phyloP scores from a whole-genome alignment of 768 basidiomycete genomes.

The Dentipellis sp. region DNA sequence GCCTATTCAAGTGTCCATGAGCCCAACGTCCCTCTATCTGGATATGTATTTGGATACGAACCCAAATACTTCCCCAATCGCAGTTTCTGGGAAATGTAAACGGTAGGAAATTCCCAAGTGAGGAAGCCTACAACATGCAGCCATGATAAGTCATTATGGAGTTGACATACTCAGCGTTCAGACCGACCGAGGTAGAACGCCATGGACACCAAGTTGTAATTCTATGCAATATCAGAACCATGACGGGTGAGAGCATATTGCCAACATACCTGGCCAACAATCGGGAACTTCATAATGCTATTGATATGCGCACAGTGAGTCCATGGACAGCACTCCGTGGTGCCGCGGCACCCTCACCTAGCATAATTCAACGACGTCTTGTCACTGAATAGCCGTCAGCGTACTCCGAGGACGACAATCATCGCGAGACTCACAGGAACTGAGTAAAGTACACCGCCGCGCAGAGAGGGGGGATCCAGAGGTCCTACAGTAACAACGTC shows the following conservation, averaged over 20 bases:
- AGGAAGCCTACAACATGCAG: conserved; percentile 33
- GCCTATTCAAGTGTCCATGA: conserved; percentile 23
- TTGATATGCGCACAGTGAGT: not conserved
- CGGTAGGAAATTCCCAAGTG: conserved; percentile 56
- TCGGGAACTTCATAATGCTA: conserved; percentile 61
- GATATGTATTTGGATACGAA: conserved; percentile 16
- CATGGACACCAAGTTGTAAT: conserved; percentile 55
- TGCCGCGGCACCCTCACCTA: conserved; percentile 27
- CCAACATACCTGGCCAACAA: conserved; percentile 41
- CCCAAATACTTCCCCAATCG: conserved; percentile 55
- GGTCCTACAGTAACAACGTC: conserved; percentile 27
- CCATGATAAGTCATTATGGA: no score
- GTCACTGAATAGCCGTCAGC: conserved; percentile 31
- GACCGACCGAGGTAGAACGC: conserved; percentile 50
- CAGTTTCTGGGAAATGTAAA: conserved; percentile 55
- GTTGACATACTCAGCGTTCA: not conserved
- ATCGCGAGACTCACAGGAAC: conserved; percentile 36
- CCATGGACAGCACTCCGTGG: not conserved
- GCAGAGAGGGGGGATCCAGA: conserved; percentile 43
- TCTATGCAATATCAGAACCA: conserved; percentile 21
- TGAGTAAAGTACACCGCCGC: conserved; percentile 65
- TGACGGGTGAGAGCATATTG: not conserved
- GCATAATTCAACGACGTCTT: conserved; percentile 67
- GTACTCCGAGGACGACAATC: not conserved
- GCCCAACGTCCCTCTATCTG: not conserved